Base-by-base conservation (phyloP, 129 eudicot genomes). In the Pulicaria dysenterica region DNA sequence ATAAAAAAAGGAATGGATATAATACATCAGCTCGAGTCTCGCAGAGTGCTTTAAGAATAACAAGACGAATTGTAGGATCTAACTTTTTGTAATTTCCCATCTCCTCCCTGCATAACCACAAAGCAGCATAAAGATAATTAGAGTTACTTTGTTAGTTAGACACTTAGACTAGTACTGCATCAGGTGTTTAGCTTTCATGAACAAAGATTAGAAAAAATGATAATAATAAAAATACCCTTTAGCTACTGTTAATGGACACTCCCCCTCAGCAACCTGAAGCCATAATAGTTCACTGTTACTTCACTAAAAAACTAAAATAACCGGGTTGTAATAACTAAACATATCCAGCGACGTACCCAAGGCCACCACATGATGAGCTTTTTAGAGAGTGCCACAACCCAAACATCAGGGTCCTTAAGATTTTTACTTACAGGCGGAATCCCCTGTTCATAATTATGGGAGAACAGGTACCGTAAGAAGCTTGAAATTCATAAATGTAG, bases 321-420 rank as follows among this genome's bases (percentile, higher is more conserved):
- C 42, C 13, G 13, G 45, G 17, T n/a, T 48, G 46, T 42, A 2
- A 11, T 6, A 7, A 71, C 24, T 10, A 31, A 4, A 36, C 40
- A 61, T 12, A 44, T 39, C 36, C 3, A 34, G 68, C 62, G 54
- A 70, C 93, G 57, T 83, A 94, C 98, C 98, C 97, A 88, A 48
- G 89, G 96, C 98, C 98, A 94, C 98, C 98, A 94, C 71, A 67
- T 58, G 34, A 71, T 62, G 66, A 94, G 96, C 81, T 87, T 84
- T 81, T 81, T 94, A 67, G 85, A 84, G 65, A 94, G 88, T 61
- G 60, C 63, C 16, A 78, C 69, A 56, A 94, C 84, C 98, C 98
- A 94, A 37, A 69, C 89, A 80, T 83, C 91, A 44, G 91, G 48
- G 58, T 40, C 70, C 42, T 81, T 66, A 56, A 84, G 82, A 41